These are phyloP conservation scores for Ilex paraguariensis DNA, from an alignment of 305 asterid species.

Conservation along the genomic window DNA sequence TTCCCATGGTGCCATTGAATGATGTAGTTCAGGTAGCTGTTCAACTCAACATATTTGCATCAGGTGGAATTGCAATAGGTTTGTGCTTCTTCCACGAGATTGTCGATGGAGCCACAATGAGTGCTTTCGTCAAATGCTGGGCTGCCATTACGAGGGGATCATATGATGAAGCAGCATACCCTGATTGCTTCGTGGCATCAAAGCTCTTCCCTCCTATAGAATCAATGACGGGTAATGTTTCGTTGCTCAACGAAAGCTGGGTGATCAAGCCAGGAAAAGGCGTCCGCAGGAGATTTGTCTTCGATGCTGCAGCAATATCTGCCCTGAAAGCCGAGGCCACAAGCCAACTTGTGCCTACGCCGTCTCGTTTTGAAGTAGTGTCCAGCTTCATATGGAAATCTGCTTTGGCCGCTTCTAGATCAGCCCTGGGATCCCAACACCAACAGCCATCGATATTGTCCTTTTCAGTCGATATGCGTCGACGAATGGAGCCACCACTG, in stretches of 20 bases:
- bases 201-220: constrained; percentile 31
- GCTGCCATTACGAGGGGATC: constrained; percentile 7
- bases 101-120: constrained; percentile 31
- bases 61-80: constrained; percentile 39
- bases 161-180: background rate
- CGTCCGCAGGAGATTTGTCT: constrained; percentile 33
- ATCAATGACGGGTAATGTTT: constrained; percentile 23
- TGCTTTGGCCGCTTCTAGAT: no score
- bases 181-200: constrained; percentile 18
- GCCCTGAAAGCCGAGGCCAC: constrained; percentile 11
- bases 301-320: constrained; percentile 29
- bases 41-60: constrained; percentile 28
- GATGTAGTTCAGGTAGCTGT: constrained; percentile 21
- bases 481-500: background rate
- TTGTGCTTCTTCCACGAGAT: constrained; percentile 32
- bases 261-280: constrained; percentile 36
- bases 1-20: constrained; percentile 34
- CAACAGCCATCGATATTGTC: background rate
- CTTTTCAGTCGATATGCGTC: background rate
- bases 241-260: constrained; percentile 14
- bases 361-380: background rate
- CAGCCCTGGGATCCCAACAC: background rate
- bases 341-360: background rate
- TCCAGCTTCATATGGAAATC: constrained; percentile 4
- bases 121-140: constrained; percentile 34